Conservation (phyloP, 305 asterid species). For the Solanum hybrid region DNA sequence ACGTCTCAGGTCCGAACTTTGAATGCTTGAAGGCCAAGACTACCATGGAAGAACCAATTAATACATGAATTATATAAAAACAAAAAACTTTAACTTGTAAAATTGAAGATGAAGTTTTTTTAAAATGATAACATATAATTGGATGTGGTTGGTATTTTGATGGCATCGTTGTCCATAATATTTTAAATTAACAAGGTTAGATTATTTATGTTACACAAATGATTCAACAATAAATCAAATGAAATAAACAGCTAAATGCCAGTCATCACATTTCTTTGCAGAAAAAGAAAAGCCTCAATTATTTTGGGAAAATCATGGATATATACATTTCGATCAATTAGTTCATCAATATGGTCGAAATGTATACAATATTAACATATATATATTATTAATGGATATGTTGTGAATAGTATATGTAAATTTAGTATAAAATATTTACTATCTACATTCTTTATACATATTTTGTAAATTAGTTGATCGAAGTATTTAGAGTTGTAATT, state of each 20-base stretch:
- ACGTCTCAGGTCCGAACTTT: neutral
- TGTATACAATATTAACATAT: neutral
- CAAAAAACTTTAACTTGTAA: neutral
- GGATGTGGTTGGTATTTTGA: neutral
- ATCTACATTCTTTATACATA: neutral
- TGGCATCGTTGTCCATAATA: neutral
- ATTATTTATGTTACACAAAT: neutral
- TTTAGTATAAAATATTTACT: neutral
- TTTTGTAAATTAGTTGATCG: neutral
- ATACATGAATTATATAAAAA: neutral
- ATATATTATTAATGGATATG: neutral
- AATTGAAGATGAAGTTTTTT: neutral
- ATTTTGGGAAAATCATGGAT: neutral
- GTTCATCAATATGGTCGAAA: neutral
- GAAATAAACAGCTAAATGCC: neutral
- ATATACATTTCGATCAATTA: neutral
- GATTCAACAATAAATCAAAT: neutral
- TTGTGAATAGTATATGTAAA: neutral
- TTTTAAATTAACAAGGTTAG: neutral
- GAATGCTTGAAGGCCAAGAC: neutral
- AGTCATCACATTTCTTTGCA: neutral
- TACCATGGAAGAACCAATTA: neutral
- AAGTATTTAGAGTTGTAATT: neutral
- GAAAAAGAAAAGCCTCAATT: neutral
- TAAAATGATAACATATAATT: neutral